Conservation (phyloP, 2,329 filamentous ascomycete genomes). For the Didymella exigua region DNA sequence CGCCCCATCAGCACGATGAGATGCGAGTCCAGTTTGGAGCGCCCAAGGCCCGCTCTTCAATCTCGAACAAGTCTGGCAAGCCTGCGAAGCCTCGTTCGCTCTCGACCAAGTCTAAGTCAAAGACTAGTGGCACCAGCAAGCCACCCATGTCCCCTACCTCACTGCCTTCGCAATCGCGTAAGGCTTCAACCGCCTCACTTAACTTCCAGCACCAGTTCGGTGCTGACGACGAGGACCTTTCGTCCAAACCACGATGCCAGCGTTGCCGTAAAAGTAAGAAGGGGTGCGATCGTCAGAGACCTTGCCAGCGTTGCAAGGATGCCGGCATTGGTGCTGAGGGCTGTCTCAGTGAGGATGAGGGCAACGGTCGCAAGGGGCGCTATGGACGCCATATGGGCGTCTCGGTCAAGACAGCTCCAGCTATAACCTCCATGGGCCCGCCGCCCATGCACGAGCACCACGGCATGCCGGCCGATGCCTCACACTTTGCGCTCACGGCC, state of each 20-base stretch:
- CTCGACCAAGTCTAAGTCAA: conserved; percentile 58
- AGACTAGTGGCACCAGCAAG: conserved; percentile 48
- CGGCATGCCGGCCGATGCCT: conserved; percentile 27
- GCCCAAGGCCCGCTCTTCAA: conserved; percentile 45
- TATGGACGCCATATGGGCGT: conserved; percentile 77
- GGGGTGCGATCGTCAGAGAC: conserved; percentile 94
- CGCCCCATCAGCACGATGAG: conserved; percentile 43
- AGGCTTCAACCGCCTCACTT: conserved; percentile 73
- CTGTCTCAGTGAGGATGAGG: conserved; percentile 96
- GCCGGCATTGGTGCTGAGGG: conserved; percentile 91
- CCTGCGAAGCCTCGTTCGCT: conserved; percentile 48
- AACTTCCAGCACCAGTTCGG: conserved; percentile 67
- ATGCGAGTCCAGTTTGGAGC: conserved; percentile 52
- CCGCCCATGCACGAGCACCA: conserved; percentile 43
- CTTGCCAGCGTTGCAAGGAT: conserved; percentile 93
- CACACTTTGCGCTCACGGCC: conserved; percentile 23
- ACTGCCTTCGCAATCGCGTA: conserved; percentile 71
- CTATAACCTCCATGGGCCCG: conserved; percentile 43
- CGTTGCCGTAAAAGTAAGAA: conserved; percentile 99
- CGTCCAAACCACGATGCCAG: conserved; percentile 95
- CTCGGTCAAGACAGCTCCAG: conserved; percentile 62
- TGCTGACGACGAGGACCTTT: conserved; percentile 84
- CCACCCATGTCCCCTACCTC: conserved; percentile 63
- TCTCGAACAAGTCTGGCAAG: conserved; percentile 50
- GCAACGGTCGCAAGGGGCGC: conserved; percentile 93